Evolutionary conservation across 768 basidiomycete genomes (phyloP).

Genomic region (Kondoa malvinella): DNA sequence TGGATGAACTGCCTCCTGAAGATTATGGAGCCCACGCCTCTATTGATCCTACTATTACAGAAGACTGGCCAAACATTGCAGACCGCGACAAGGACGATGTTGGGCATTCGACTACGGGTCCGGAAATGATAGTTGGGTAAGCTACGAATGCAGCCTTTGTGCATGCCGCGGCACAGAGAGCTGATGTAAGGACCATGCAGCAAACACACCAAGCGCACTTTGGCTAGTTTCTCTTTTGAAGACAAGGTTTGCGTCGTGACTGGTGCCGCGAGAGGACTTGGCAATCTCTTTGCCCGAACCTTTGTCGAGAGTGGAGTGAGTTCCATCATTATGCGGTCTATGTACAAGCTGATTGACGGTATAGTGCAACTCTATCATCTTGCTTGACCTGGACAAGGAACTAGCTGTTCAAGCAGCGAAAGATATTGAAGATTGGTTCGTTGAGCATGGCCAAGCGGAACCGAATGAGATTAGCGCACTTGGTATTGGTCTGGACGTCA

Average conservation of each 20-base stretch:
- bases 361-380: slow-evolving; percentile 50
- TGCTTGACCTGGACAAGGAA: slow-evolving; percentile 60
- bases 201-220: slow-evolving; percentile 36
- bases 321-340: not conserved
- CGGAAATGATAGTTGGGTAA: slow-evolving; percentile 5
- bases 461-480: slow-evolving; percentile 48
- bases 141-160: not conserved
- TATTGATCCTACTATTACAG: not conserved
- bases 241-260: slow-evolving; percentile 84
- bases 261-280: slow-evolving; percentile 79
- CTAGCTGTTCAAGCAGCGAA: slow-evolving; percentile 52
- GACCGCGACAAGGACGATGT: not conserved
- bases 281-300: slow-evolving; percentile 74
- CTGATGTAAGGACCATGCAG: slow-evolving; percentile 15
- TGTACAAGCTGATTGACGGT: not conserved
- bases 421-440: slow-evolving; percentile 46
- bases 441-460: slow-evolving; percentile 40
- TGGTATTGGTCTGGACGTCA: slow-evolving; percentile 72
- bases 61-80: slow-evolving; percentile 3
- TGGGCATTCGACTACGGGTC: slow-evolving; percentile 14
- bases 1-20: not conserved
- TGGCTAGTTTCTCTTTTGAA: slow-evolving; percentile 62
- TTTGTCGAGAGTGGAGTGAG: slow-evolving; percentile 58
- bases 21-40: not conserved
- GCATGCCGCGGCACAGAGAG: not conserved